A percentile compares a stretch with the other conserved stretches of the same genome.
Conservation (phyloP, 2,329 filamentous ascomycete genomes). For the Epichloe gansuensis region DNA sequence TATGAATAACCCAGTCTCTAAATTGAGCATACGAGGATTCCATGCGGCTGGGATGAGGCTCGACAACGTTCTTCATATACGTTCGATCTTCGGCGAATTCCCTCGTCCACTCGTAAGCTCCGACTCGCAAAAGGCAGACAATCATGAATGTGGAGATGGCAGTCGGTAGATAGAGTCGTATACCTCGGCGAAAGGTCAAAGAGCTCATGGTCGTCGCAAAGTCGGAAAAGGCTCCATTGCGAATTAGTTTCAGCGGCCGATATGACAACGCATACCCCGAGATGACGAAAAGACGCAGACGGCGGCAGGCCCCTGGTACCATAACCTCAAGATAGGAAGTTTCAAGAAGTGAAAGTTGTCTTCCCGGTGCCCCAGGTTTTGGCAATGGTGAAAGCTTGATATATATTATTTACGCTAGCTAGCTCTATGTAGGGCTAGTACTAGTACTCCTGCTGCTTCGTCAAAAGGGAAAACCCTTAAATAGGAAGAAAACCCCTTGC, state of each 20-base stretch:
- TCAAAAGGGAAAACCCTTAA: too few relatives aligned
- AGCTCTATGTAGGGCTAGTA: too few relatives aligned
- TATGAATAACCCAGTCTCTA: slow-evolving; percentile 32
- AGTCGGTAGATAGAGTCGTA: slow-evolving; percentile 41
- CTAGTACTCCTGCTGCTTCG: too few relatives aligned
- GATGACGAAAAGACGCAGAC: slow-evolving; percentile 52
- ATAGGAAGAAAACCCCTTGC: too few relatives aligned
- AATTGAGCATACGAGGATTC: slow-evolving; percentile 28
- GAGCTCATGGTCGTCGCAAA: slow-evolving; percentile 35
- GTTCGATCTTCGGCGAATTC: slow-evolving; percentile 30
- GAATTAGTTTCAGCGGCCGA: slow-evolving; percentile 35
- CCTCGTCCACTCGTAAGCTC: slow-evolving; percentile 36
- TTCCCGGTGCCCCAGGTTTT: slow-evolving; percentile 35
- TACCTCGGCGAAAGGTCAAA: slow-evolving; percentile 37
- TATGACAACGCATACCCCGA: slow-evolving; percentile 49
- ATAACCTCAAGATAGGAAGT: slow-evolving; percentile 40
- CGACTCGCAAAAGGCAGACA: slow-evolving; percentile 30
- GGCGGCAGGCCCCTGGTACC: slow-evolving; percentile 43
- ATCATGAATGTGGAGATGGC: slow-evolving; percentile 38
- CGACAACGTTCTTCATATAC: slow-evolving; percentile 36
- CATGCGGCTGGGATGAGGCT: slow-evolving; percentile 32
- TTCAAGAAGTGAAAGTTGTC: slow-evolving; percentile 35
- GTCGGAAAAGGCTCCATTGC: slow-evolving; percentile 23
- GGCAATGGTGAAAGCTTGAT: slow-evolving; percentile 39
- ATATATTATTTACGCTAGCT: too few relatives aligned